Percentiles rank a stretch among this genome's conserved stretches.
These are phyloP conservation scores for Nymphaea thermarum DNA, from an alignment of 164 flowering plant genomes.

Conservation along the genomic window DNA sequence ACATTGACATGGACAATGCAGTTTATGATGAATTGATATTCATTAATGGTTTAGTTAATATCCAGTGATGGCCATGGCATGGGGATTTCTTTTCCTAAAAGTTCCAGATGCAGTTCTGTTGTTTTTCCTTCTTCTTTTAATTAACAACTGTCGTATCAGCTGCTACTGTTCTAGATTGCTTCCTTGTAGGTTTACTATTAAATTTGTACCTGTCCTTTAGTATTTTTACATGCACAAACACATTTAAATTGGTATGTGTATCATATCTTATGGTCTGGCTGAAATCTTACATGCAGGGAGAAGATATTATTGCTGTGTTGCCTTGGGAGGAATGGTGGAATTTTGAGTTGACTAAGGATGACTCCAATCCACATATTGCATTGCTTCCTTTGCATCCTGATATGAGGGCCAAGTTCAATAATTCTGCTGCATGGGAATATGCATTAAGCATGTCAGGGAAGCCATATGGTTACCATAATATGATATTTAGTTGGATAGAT, in stretches of 20 bases:
- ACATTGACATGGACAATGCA: too few relatives aligned
- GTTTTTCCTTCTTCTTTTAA: too few relatives aligned
- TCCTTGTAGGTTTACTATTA: too few relatives aligned
- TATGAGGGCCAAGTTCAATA: constrained; percentile 75
- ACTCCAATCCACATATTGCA: constrained; percentile 90
- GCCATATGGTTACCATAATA: constrained; percentile 91
- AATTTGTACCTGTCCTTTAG: too few relatives aligned
- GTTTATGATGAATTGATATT: too few relatives aligned
- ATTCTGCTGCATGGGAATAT: constrained; percentile 96
- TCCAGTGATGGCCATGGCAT: too few relatives aligned
- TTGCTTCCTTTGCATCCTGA: constrained; percentile 90
- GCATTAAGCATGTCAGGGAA: constrained; percentile 67
- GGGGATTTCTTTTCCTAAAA: too few relatives aligned
- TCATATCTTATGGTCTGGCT: not conserved
- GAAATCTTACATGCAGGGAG: constrained; percentile 49
- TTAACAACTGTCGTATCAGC: too few relatives aligned
- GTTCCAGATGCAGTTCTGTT: too few relatives aligned
- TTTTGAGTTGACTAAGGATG: constrained; percentile 74
- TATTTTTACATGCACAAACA: not conserved
- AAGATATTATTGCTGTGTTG: constrained; percentile 65
- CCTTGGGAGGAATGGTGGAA: constrained; percentile 99
- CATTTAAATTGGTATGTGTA: too few relatives aligned
- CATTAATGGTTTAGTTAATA: too few relatives aligned
- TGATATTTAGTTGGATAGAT: constrained; percentile 99
- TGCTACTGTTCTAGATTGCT: too few relatives aligned